Evolutionary conservation across 441 rosid species (phyloP).

Genomic region (Rhodomyrtus psidioides): DNA sequence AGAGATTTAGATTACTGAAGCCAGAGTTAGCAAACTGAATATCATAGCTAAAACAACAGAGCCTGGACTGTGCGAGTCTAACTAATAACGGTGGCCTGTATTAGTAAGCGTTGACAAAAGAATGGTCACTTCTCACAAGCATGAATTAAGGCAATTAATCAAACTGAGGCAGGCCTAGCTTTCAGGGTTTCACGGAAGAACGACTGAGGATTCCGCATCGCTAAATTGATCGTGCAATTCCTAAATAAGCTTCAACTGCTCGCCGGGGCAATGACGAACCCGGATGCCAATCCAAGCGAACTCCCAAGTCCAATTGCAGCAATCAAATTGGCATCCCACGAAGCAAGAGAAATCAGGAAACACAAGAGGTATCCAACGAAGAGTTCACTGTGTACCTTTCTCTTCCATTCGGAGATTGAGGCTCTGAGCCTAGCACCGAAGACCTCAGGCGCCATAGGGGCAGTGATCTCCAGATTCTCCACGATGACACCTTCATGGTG

Average conservation of each 20-base stretch:
- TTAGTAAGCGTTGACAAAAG: neutral
- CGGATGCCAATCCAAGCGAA: neutral
- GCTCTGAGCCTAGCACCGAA: neutral
- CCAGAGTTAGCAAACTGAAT: neutral
- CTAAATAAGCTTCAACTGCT: neutral
- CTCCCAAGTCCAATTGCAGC: neutral
- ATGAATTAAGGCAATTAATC: neutral
- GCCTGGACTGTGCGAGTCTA: neutral
- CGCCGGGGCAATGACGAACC: neutral
- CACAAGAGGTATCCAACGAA: neutral
- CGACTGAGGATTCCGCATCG: neutral
- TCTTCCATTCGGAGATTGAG: conserved; percentile 5
- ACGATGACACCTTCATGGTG: conserved; percentile 4
- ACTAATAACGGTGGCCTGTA: neutral
- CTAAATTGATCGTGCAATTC: neutral
- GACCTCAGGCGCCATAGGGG: neutral
- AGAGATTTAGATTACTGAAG: neutral
- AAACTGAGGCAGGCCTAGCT: neutral
- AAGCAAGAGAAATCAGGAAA: neutral
- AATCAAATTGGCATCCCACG: neutral
- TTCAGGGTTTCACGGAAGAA: neutral
- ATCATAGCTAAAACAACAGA: neutral
- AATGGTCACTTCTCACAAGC: neutral
- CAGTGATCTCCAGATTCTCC: neutral
- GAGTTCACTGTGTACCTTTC: neutral